Evolutionary conservation across 768 basidiomycete species (phyloP), one percentile per base, ranked within the genome.

Genomic region (Crassisporium funariophilum): DNA sequence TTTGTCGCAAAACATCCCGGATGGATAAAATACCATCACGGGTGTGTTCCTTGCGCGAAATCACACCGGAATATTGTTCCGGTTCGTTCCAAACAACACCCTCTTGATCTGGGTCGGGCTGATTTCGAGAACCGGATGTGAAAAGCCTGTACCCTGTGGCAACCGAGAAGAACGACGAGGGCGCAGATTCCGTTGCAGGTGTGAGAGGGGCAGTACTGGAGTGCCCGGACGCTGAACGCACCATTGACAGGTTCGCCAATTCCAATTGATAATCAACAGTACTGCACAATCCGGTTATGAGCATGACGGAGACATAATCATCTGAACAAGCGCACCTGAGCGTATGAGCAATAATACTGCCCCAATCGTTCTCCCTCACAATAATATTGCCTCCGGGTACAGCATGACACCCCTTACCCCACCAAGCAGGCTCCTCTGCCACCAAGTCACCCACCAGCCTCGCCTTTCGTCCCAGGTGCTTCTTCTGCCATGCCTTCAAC

Each of bases 321-420:
- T 29, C 25, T 12, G 47, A 31, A 40, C 29, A 8, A 24, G 59
- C 69, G 15, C 50, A 85, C 84, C 84, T 84, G 40, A 88, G 65
- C 6, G 85, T 86, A 63, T 84, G 88, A 5, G 87, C 82, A 53
- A 88, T 88, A 38, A 90, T 81, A 60, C 85, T 88, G 6, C 86
- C 85, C 84, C 82, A 85, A 61, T 88, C 86, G 56, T 78, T 74
- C 58, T 89, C 88, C 39, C 78, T 63, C 7, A 88, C 77, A 48
- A 88, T 75, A 4, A 87, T 72, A 57, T 79, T 83, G 6, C 82
- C 76, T 3, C 80, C 79, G n/a, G 86, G 84, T 13, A 86, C 69
- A 23, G 76, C 79, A 68, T 89, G 83, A 58, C 72, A 82, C 7
- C 74, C 75, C 15, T 64, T 66, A 12, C 58, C 63, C 84, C 84